These are phyloP conservation scores for Xylaria hypoxylon DNA, from an alignment of 2,329 filamentous ascomycete genomes.

Conservation along the genomic window DNA sequence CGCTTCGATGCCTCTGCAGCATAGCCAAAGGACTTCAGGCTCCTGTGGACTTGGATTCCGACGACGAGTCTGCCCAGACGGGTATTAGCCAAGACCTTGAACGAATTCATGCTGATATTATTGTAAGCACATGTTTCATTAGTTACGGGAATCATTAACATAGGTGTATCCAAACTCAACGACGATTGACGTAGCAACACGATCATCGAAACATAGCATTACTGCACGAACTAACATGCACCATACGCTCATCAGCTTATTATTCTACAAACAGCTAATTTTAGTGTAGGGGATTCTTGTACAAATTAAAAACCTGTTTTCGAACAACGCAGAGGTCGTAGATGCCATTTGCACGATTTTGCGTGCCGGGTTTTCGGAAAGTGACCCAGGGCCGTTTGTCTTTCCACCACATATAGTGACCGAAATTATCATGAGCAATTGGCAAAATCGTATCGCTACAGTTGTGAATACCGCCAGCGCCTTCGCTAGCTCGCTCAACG, in stretches of 20 bases:
- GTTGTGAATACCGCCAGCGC: slow-evolving; percentile 78
- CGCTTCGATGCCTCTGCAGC: slow-evolving; percentile 74
- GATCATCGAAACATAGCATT: not conserved
- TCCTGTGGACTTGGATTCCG: slow-evolving; percentile 74
- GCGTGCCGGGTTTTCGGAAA: slow-evolving; percentile 80
- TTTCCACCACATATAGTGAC: slow-evolving; percentile 75
- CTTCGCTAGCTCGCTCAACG: slow-evolving; percentile 71
- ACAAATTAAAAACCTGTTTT: slow-evolving; percentile 64
- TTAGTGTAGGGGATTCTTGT: slow-evolving; percentile 42
- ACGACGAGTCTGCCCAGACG: slow-evolving; percentile 43
- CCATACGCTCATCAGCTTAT: slow-evolving; percentile 59
- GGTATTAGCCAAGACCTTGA: slow-evolving; percentile 38
- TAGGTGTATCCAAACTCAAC: not conserved
- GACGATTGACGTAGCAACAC: not conserved
- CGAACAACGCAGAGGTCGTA: slow-evolving; percentile 72
- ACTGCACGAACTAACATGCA: not conserved
- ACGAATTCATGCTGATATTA: slow-evolving; percentile 60
- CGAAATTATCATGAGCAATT: slow-evolving; percentile 69
- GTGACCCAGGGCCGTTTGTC: slow-evolving; percentile 79
- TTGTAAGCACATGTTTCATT: slow-evolving; percentile 51
- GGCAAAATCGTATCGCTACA: slow-evolving; percentile 73
- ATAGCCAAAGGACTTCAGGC: slow-evolving; percentile 79
- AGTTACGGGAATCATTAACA: not conserved
- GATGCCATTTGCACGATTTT: slow-evolving; percentile 79
- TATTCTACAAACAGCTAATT: slow-evolving; percentile 61